Evolutionary conservation across 306 rosid genomes (phyloP).

Genomic region (Lathyrus sativus): DNA sequence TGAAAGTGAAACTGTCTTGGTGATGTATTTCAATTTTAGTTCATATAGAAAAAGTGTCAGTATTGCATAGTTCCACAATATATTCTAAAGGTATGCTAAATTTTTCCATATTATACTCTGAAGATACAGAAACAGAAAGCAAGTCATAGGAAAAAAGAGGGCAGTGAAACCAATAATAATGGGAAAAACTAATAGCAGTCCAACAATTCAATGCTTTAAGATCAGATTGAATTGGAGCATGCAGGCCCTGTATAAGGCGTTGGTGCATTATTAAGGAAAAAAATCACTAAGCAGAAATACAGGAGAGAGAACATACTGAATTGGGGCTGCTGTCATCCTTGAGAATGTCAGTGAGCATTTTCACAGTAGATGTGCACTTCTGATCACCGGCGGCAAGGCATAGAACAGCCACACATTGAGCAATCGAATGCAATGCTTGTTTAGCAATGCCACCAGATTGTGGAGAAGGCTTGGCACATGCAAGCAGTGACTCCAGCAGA

Average conservation of each 20-base stretch:
- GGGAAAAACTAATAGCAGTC: constrained; percentile 9
- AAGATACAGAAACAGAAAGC: constrained; percentile 19
- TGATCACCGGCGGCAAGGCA: constrained; percentile 97
- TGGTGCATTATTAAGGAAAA: constrained; percentile 25
- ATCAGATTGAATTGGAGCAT: constrained; percentile 20
- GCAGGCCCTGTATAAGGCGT: neutral
- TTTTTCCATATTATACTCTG: neutral
- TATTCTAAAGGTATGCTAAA: constrained; percentile 4
- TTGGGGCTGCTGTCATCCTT: constrained; percentile 76
- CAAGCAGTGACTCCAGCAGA: constrained; percentile 84
- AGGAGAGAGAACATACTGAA: constrained; percentile 54
- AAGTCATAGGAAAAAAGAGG: constrained; percentile 10
- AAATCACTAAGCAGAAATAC: constrained; percentile 14
- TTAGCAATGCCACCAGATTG: constrained; percentile 97
- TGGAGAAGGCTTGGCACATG: constrained; percentile 92
- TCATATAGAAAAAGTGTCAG: constrained; percentile 8
- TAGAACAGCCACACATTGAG: constrained; percentile 95
- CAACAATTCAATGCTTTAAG: constrained; percentile 26
- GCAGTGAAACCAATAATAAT: constrained; percentile 9
- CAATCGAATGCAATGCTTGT: constrained; percentile 94
- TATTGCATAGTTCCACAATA: neutral
- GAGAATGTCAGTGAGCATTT: constrained; percentile 92
- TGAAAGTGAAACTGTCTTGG: constrained; percentile 1
- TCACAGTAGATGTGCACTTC: constrained; percentile 84
- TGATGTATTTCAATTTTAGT: constrained; percentile 8